Percentiles rank a stretch among this genome's conserved stretches.
These are phyloP conservation scores for Coemansia sp. DNA, from an alignment of 192 early-diverging fungal species.

Conservation along the genomic window DNA sequence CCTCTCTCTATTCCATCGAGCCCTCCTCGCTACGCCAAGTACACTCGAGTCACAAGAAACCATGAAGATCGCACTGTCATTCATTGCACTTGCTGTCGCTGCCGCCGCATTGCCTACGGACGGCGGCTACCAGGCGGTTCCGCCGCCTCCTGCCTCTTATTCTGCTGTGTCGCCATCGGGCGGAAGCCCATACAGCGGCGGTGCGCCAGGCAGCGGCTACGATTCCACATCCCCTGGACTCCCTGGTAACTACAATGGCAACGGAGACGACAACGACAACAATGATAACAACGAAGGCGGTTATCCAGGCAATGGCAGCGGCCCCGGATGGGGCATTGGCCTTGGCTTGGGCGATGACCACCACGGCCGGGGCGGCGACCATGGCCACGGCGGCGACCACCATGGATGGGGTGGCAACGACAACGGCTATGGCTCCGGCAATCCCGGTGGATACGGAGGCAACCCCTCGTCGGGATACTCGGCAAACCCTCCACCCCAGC, in stretches of 20 bases:
- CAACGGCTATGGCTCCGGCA: background rate
- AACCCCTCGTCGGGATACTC: conserved; percentile 1
- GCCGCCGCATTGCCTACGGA: conserved; percentile 14
- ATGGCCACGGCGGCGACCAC: background rate
- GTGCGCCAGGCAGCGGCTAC: conserved; percentile 11
- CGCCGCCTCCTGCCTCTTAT: background rate
- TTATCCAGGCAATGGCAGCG: conserved; percentile 3
- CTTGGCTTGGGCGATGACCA: conserved; percentile 3
- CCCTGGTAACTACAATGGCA: conserved; percentile 10
- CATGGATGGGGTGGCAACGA: background rate
- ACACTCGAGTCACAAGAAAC: background rate
- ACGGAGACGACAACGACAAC: conserved; percentile 14
- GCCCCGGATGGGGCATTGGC: background rate
- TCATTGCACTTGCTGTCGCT: conserved; percentile 27
- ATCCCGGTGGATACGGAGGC: background rate
- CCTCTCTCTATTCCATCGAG: background rate
- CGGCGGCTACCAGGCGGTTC: conserved; percentile 1
- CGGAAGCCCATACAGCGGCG: background rate
- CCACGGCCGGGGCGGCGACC: background rate
- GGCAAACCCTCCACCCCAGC: background rate
- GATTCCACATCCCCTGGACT: conserved; percentile 1
- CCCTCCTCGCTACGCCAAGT: background rate
- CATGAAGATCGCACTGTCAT: conserved; percentile 33
- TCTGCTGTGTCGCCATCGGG: background rate
- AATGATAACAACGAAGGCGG: conserved; percentile 4